Conservation (phyloP, 805 yeast species). For the Kodamaea kaohsiungensis region DNA sequence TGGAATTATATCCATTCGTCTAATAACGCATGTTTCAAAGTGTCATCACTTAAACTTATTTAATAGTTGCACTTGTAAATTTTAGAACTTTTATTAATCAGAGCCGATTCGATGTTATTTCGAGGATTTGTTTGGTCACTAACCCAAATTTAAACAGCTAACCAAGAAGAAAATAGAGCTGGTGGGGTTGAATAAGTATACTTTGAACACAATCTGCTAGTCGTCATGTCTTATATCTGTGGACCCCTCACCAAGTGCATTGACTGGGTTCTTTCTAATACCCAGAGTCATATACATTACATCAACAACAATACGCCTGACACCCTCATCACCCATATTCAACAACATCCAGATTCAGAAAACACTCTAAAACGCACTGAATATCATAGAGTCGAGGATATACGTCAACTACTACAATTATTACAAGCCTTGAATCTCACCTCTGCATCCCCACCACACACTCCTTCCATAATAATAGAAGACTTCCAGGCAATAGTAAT, state of each 20-base stretch:
- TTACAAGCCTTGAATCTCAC: neutral
- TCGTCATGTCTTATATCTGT: neutral
- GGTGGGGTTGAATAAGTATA: neutral
- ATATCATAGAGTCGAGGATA: conserved; percentile 10
- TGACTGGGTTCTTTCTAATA: neutral
- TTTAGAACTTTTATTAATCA: too few species aligned
- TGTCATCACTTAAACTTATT: too few species aligned
- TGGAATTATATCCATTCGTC: too few species aligned
- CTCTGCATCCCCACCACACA: neutral
- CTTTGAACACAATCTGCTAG: neutral
- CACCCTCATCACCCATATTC: conserved; percentile 5
- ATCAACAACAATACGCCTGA: conserved; percentile 12
- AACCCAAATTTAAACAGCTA: neutral
- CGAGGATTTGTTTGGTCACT: neutral
- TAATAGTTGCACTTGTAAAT: too few species aligned
- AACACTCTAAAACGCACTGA: conserved; percentile 10
- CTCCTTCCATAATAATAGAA: conserved; percentile 10
- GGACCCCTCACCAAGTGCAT: neutral
- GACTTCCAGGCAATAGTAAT: conserved; percentile 9
- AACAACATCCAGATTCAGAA: conserved; percentile 1
- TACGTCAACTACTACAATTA: neutral
- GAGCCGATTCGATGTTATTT: neutral
- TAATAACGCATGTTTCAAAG: too few species aligned
- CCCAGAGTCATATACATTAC: conserved; percentile 3
- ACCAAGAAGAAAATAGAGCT: neutral